Percentiles rank a stretch among this genome's conserved stretches.
phyloP scores from a whole-genome alignment of 2,329 filamentous ascomycete genomes.

The Coleophoma eucalyptorum region DNA sequence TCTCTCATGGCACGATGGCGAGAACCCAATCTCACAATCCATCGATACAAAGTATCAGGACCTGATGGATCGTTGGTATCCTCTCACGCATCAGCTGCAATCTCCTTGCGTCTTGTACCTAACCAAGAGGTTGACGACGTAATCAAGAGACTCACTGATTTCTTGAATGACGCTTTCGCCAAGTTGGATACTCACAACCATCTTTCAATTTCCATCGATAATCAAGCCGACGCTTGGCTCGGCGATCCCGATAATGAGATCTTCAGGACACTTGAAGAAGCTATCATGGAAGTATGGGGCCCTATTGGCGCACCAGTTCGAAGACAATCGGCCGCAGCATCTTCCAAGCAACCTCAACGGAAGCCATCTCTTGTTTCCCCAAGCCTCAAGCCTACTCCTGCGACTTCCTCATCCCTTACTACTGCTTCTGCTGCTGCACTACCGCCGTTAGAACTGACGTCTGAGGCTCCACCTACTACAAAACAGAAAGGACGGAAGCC shows the following conservation, averaged over 20 bases:
- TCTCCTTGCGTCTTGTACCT: constrained; percentile 89
- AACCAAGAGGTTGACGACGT: constrained; percentile 86
- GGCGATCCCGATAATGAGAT: constrained; percentile 88
- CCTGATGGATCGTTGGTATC: constrained; percentile 92
- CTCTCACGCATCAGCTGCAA: constrained; percentile 78
- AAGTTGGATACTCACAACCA: constrained; percentile 76
- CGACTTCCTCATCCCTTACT: constrained; percentile 48
- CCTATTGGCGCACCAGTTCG: constrained; percentile 34
- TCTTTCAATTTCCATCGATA: constrained; percentile 80
- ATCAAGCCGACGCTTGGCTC: constrained; percentile 93
- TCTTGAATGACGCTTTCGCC: constrained; percentile 68
- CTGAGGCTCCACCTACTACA: constrained; percentile 4
- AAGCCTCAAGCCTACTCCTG: constrained; percentile 36
- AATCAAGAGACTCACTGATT: constrained; percentile 61
- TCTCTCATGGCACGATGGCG: constrained; percentile 93
- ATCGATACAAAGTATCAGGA: constrained; percentile 88
- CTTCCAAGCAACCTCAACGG: constrained; percentile 18
- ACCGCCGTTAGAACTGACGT: constrained; percentile 11
- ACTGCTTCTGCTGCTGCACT: constrained; percentile 26
- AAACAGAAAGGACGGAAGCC: constrained; percentile 49
- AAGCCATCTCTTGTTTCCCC: constrained; percentile 17
- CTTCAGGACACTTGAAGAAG: constrained; percentile 82
- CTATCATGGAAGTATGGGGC: constrained; percentile 82
- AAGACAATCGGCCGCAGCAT: constrained; percentile 34
- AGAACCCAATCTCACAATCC: constrained; percentile 90